These are phyloP conservation scores for Saccharomycopsis sp. DNA, from an alignment of 805 yeast species.

Conservation along the genomic window DNA sequence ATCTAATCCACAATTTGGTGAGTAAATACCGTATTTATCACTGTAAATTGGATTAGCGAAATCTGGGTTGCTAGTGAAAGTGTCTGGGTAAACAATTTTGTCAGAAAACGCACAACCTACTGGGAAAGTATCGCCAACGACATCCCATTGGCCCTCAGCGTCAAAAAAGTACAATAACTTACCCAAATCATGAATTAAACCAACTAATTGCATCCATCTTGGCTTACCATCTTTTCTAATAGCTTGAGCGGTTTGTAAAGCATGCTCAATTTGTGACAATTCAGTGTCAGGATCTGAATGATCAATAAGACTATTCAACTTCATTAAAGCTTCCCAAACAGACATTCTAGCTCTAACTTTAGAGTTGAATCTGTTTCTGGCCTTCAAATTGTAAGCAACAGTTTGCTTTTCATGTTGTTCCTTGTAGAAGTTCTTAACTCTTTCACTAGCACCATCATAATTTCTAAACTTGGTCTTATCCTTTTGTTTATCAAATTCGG, in stretches of 20 bases:
- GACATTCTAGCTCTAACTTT: slow-evolving; percentile 59
- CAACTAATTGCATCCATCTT: slow-evolving; percentile 69
- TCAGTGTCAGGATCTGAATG: slow-evolving; percentile 73
- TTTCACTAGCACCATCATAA: slow-evolving; percentile 59
- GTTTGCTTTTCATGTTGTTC: slow-evolving; percentile 67
- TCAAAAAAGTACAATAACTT: slow-evolving; percentile 64
- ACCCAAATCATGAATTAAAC: slow-evolving; percentile 64
- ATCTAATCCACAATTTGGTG: slow-evolving; percentile 56
- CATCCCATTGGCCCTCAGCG: slow-evolving; percentile 77
- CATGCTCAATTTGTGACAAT: slow-evolving; percentile 67
- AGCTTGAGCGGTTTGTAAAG: slow-evolving; percentile 69
- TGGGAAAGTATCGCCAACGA: slow-evolving; percentile 72
- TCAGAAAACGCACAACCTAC: slow-evolving; percentile 61
- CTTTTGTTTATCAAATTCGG: slow-evolving; percentile 23
- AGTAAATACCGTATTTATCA: slow-evolving; percentile 59
- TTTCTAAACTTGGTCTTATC: slow-evolving; percentile 46
- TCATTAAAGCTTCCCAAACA: slow-evolving; percentile 62
- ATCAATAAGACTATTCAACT: slow-evolving; percentile 54
- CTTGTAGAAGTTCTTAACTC: slow-evolving; percentile 58
- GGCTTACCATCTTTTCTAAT: slow-evolving; percentile 61
- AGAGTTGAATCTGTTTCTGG: slow-evolving; percentile 60
- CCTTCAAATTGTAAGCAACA: slow-evolving; percentile 65
- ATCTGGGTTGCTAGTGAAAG: slow-evolving; percentile 56
- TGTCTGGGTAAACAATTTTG: slow-evolving; percentile 54
- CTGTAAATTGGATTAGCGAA: slow-evolving; percentile 54